Conservation (phyloP, 345 rosid species). For the Draba incana region DNA sequence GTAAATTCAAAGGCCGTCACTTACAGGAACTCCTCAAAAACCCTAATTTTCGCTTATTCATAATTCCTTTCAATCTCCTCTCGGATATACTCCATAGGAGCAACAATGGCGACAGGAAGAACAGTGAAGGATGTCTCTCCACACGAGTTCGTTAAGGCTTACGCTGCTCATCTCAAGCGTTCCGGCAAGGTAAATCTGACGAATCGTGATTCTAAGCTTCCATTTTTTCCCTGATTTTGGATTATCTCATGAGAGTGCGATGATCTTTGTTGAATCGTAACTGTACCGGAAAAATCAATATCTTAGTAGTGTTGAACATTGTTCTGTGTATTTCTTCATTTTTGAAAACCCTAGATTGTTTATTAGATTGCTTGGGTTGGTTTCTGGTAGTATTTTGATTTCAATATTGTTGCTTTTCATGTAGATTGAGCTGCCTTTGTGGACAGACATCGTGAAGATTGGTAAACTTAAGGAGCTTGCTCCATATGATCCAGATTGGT, state of each 20-base stretch:
- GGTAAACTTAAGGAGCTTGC: constrained; percentile 72
- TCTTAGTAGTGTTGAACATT: neutral
- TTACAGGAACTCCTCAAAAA: constrained; percentile 30
- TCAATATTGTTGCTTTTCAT: neutral
- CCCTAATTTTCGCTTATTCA: constrained; percentile 22
- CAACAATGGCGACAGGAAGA: constrained; percentile 42
- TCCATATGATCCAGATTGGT: constrained; percentile 79
- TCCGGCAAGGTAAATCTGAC: constrained; percentile 44
- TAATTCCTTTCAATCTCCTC: neutral
- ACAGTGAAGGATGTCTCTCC: constrained; percentile 50
- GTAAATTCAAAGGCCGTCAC: neutral
- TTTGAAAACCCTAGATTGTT: neutral
- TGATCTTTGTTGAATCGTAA: neutral
- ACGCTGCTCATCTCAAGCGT: constrained; percentile 49
- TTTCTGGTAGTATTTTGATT: neutral
- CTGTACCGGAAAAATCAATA: neutral
- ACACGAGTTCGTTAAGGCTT: constrained; percentile 51
- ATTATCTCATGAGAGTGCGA: neutral
- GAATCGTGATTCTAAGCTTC: neutral
- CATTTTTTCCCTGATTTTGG: neutral
- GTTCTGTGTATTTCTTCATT: neutral
- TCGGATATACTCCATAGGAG: constrained; percentile 1
- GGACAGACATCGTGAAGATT: constrained; percentile 80
- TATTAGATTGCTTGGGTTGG: neutral
- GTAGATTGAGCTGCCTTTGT: constrained; percentile 66